Conservation (phyloP, 345 rosid species). For the Aquilaria malaccensis region DNA sequence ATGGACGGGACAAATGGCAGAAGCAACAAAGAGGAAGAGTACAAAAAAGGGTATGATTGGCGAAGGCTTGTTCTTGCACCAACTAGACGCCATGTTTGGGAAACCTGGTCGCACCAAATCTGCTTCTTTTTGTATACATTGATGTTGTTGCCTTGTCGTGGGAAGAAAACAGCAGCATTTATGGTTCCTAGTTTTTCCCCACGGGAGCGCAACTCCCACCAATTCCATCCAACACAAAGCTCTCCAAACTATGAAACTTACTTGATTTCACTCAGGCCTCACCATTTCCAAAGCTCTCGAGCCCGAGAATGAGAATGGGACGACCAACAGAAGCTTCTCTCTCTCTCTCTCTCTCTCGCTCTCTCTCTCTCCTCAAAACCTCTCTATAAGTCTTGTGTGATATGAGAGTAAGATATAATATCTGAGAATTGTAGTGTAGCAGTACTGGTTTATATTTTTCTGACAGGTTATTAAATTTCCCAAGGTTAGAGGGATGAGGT, state of each 20-base stretch:
- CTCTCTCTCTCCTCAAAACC: constrained; percentile 15
- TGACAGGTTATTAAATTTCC: constrained; percentile 25
- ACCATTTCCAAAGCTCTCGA: constrained; percentile 36
- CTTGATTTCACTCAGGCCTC: constrained; percentile 24
- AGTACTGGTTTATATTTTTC: constrained; percentile 22
- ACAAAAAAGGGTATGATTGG: constrained; percentile 32
- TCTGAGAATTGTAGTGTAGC: no score
- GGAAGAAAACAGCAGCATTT: constrained; percentile 44
- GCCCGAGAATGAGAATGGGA: constrained; percentile 13
- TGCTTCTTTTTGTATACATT: constrained; percentile 23
- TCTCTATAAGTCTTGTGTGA: constrained; percentile 18
- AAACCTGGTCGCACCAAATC: constrained; percentile 20
- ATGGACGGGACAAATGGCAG: constrained; percentile 36
- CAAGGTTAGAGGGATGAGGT: constrained; percentile 17
- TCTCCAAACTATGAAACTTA: constrained; percentile 29
- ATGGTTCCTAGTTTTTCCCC: constrained; percentile 34
- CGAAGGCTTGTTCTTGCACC: constrained; percentile 19
- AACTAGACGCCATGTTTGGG: constrained; percentile 30
- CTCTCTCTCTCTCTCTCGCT: constrained; percentile 12
- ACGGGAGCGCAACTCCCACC: constrained; percentile 32
- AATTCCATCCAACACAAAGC: constrained; percentile 27
- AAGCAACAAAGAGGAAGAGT: constrained; percentile 38
- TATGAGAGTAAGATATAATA: not conserved
- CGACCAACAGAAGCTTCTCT: constrained; percentile 6
- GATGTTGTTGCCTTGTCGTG: constrained; percentile 44